These are phyloP conservation scores for Carallia pectinifolia DNA, from an alignment of 345 rosid genomes.

Conservation along the genomic window DNA sequence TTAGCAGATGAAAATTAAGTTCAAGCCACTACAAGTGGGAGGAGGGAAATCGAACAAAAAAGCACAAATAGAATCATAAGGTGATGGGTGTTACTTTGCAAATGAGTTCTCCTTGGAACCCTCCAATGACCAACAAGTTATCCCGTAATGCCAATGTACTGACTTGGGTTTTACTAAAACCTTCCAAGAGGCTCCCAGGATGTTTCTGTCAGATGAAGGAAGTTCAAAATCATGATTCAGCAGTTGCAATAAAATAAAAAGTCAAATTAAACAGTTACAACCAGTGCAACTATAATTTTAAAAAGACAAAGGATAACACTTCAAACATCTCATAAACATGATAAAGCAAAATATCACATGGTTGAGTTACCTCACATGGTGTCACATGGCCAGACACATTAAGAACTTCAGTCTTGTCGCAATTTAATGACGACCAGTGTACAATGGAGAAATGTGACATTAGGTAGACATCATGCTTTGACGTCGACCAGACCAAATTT, in stretches of 20 bases:
- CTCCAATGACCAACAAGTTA: constrained; percentile 56
- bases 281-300: neutral
- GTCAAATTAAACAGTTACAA: neutral
- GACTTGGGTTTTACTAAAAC: constrained; percentile 55
- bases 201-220: constrained; percentile 40
- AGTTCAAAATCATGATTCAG: neutral
- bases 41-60: neutral
- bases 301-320: neutral
- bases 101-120: constrained; percentile 11
- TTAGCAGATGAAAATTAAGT: neutral
- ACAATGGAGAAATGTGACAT: too few species aligned
- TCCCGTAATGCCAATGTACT: constrained; percentile 54
- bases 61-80: neutral
- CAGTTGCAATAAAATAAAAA: constrained; percentile 1
- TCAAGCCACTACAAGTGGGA: neutral
- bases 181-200: constrained; percentile 52
- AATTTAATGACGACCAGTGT: too few species aligned
- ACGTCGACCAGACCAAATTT: constrained; percentile 55
- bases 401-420: too few species aligned
- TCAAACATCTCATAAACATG: neutral
- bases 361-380: constrained; percentile 41
- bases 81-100: constrained; percentile 38
- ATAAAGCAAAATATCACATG: neutral
- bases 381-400: constrained; percentile 31
- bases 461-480: constrained; percentile 40